These are phyloP conservation scores for Rhinocladiella similis DNA, from an alignment of 2,329 filamentous ascomycete genomes.

Conservation along the genomic window DNA sequence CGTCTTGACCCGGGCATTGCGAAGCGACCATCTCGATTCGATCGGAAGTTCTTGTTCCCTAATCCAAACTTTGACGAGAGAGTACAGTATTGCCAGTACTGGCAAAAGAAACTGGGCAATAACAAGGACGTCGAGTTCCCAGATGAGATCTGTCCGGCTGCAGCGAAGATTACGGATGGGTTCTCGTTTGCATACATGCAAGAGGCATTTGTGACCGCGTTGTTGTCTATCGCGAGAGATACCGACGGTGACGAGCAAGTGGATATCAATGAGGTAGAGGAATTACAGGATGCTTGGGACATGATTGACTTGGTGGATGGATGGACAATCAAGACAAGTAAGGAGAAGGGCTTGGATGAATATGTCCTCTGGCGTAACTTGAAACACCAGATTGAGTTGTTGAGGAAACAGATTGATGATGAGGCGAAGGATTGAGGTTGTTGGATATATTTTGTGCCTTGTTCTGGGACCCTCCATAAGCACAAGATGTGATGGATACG, in stretches of 20 bases:
- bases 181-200: slow-evolving; percentile 51
- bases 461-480: too few relatives aligned
- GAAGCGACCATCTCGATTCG: slow-evolving; percentile 49
- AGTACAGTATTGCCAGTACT: slow-evolving; percentile 45
- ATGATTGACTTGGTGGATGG: slow-evolving; percentile 15
- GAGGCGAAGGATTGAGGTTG: not conserved
- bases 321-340: not conserved
- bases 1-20: slow-evolving; percentile 42
- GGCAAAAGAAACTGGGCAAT: slow-evolving; percentile 36
- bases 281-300: slow-evolving; percentile 16
- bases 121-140: slow-evolving; percentile 40
- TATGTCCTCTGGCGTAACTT: slow-evolving; percentile 43
- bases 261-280: not conserved
- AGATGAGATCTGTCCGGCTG: slow-evolving; percentile 39
- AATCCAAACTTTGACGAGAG: slow-evolving; percentile 40
- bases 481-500: too few relatives aligned
- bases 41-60: slow-evolving; percentile 49
- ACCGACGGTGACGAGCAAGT: not conserved
- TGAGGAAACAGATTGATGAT: slow-evolving; percentile 41
- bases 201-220: slow-evolving; percentile 43
- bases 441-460: not conserved
- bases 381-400: slow-evolving; percentile 44
- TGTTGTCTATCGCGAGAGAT: slow-evolving; percentile 36
- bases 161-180: slow-evolving; percentile 44
- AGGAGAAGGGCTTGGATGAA: slow-evolving; percentile 37